A percentile compares a stretch with the other conserved stretches of the same genome.
These are phyloP conservation scores for Collybiopsis luxurians DNA, from an alignment of 768 basidiomycete species.

Conservation along the genomic window DNA sequence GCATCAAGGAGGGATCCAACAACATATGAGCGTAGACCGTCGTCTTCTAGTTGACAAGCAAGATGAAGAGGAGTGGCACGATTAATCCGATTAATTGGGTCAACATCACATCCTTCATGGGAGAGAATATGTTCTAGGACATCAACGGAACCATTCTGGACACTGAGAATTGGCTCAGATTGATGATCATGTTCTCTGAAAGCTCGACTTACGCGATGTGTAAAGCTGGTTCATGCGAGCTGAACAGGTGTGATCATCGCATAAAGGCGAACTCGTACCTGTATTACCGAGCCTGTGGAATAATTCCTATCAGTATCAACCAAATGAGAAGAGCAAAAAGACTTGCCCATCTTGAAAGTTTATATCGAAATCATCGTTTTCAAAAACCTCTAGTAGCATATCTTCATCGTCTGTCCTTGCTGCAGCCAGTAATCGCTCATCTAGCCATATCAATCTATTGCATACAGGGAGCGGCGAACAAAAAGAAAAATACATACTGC, in stretches of 20 bases:
- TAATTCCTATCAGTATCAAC: slow-evolving; percentile 9
- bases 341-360: slow-evolving; percentile 79
- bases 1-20: slow-evolving; percentile 73
- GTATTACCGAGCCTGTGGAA: slow-evolving; percentile 70
- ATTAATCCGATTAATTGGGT: slow-evolving; percentile 67
- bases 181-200: background rate
- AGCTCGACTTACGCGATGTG: slow-evolving; percentile 61
- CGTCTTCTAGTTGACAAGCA: slow-evolving; percentile 55
- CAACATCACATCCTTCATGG: slow-evolving; percentile 78
- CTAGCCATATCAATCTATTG: slow-evolving; percentile 29
- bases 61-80: slow-evolving; percentile 79
- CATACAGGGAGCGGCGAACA: background rate
- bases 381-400: slow-evolving; percentile 57
- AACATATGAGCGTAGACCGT: slow-evolving; percentile 50
- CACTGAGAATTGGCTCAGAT: slow-evolving; percentile 30
- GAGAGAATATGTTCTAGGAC: slow-evolving; percentile 73
- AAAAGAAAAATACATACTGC: slow-evolving; percentile 24
- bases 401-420: slow-evolving; percentile 75
- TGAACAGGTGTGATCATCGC: background rate
- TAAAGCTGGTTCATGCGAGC: slow-evolving; percentile 41
- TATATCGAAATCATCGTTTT: slow-evolving; percentile 58
- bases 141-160: slow-evolving; percentile 52
- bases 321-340: slow-evolving; percentile 6
- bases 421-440: slow-evolving; percentile 70
- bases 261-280: slow-evolving; percentile 40